Evolutionary conservation across 805 yeast species (phyloP).

Genomic region (Saturnispora sanitii): DNA sequence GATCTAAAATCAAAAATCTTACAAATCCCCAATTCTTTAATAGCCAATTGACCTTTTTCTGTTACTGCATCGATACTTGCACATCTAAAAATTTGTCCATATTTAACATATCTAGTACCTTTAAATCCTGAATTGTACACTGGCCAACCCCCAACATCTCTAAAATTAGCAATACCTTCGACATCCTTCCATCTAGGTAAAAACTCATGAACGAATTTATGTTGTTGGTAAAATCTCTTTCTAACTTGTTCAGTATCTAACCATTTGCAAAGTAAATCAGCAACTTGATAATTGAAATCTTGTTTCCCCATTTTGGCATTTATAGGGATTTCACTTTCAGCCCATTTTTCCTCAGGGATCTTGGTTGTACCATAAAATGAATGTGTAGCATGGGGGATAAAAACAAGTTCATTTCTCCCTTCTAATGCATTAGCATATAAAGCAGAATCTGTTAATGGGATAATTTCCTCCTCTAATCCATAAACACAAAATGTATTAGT

Average conservation of each 20-base stretch:
- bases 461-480: conserved; percentile 57
- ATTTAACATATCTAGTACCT: conserved; percentile 38
- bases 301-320: conserved; percentile 29
- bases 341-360: conserved; percentile 26
- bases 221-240: conserved; percentile 37
- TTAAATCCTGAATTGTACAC: too few species aligned
- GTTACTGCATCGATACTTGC: conserved; percentile 52
- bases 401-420: conserved; percentile 45
- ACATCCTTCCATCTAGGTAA: conserved; percentile 49
- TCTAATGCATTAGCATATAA: conserved; percentile 47
- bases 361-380: conserved; percentile 52
- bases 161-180: conserved; percentile 61
- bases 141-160: conserved; percentile 76
- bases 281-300: conserved; percentile 51
- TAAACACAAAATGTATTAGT: conserved; percentile 50
- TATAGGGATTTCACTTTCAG: conserved; percentile 20
- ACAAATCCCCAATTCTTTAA: conserved; percentile 38
- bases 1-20: conserved; percentile 64
- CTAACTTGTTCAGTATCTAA: conserved; percentile 35
- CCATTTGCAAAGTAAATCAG: conserved; percentile 38
- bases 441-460: conserved; percentile 56
- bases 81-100: conserved; percentile 49
- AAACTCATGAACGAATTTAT: conserved; percentile 28
- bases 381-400: conserved; percentile 70
- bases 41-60: conserved; percentile 33